Evolutionary conservation across 176 grass and related monocot genomes (phyloP).

Genomic region (Musa schizocarpa): DNA sequence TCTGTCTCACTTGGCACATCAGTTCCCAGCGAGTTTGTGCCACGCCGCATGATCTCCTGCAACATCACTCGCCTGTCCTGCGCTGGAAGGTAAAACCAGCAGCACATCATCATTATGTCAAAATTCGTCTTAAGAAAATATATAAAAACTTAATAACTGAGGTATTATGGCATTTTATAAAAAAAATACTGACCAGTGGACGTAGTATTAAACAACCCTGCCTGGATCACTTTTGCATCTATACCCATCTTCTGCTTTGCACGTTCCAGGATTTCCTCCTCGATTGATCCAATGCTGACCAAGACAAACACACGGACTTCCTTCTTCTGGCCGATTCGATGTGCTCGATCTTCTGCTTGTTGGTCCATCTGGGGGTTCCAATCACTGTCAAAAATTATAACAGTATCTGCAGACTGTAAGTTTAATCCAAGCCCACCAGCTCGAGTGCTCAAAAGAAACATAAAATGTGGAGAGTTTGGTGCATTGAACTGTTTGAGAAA

Average conservation of each 20-base stretch:
- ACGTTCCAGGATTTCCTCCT: slow-evolving; percentile 93
- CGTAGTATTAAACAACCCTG: slow-evolving; percentile 90
- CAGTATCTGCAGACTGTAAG: slow-evolving; percentile 91
- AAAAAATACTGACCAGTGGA: slow-evolving; percentile 53
- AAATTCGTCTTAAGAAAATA: background rate
- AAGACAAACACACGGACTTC: slow-evolving; percentile 91
- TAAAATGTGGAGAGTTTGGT: slow-evolving; percentile 72
- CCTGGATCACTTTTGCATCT: slow-evolving; percentile 98
- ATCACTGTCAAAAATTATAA: slow-evolving; percentile 97
- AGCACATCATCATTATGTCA: background rate
- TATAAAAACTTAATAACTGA: slow-evolving; percentile 1
- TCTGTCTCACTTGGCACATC: slow-evolving; percentile 95
- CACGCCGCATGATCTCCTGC: slow-evolving; percentile 88
- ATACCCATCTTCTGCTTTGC: slow-evolving; percentile 98
- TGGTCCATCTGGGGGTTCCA: slow-evolving; percentile 99
- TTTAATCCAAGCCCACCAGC: slow-evolving; percentile 93
- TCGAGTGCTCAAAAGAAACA: slow-evolving; percentile 95
- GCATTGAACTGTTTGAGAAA: slow-evolving; percentile 78
- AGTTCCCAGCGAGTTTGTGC: slow-evolving; percentile 80
- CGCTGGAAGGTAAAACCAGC: slow-evolving; percentile 41
- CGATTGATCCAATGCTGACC: slow-evolving; percentile 90
- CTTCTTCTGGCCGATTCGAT: slow-evolving; percentile 95
- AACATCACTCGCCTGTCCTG: slow-evolving; percentile 80
- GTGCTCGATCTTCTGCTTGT: slow-evolving; percentile 89
- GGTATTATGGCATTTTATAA: background rate